These are phyloP conservation scores for Bacidia gigantensis DNA, from an alignment of 495 filamentous ascomycete genomes.

Conservation along the genomic window DNA sequence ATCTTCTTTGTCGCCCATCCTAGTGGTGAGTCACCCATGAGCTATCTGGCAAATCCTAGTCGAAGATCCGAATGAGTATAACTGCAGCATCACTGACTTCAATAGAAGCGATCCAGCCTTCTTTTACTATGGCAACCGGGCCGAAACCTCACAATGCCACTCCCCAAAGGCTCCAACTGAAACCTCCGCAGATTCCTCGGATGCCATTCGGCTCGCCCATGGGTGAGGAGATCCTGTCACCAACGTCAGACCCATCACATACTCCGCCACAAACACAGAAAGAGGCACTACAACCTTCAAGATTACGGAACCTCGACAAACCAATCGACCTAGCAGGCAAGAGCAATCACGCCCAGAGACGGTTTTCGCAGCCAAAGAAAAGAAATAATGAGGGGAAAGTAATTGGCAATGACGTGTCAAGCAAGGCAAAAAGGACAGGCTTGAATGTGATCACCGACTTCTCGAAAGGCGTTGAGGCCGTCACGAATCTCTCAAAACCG, in stretches of 20 bases:
- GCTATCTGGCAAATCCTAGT: too few relatives aligned
- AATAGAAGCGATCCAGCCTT: too few relatives aligned
- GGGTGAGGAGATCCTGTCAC: conserved; percentile 17
- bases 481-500: conserved; percentile 25
- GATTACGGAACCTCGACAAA: background rate
- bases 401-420: conserved; percentile 33
- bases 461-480: background rate
- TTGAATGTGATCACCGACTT: conserved; percentile 48
- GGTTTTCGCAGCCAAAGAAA: conserved; percentile 25
- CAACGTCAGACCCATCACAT: conserved; percentile 15
- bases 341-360: background rate
- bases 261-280: conserved; percentile 9
- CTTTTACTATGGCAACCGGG: conserved; percentile 9
- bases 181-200: conserved; percentile 6
- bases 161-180: conserved; percentile 11
- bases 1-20: too few relatives aligned
- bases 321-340: background rate
- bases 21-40: too few relatives aligned
- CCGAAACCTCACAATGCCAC: conserved; percentile 13
- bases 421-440: conserved; percentile 42
- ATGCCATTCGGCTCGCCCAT: conserved; percentile 20
- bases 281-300: background rate
- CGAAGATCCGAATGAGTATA: too few relatives aligned
- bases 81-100: too few relatives aligned
- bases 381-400: conserved; percentile 32